phyloP scores from a whole-genome alignment of 1,284 basidiomycete genomes.

The Heterobasidion occidentale region DNA sequence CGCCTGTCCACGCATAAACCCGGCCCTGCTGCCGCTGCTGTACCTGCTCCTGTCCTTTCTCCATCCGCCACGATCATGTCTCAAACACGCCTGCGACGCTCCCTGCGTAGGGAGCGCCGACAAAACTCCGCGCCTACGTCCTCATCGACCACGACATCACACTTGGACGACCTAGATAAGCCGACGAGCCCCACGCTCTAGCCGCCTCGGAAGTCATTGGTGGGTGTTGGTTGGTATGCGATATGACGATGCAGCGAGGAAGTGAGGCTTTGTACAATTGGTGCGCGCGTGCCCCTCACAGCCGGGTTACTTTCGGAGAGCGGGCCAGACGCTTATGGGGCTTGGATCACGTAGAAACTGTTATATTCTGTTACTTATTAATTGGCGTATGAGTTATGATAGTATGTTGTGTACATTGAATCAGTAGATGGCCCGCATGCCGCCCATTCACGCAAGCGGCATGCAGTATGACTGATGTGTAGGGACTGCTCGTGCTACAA shows the following conservation, averaged over 20 bases:
- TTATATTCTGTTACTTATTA: neutral
- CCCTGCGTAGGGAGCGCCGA: slow-evolving; percentile 3
- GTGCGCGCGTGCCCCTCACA: too few species aligned
- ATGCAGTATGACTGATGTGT: neutral
- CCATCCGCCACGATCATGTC: neutral
- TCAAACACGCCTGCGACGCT: slow-evolving; percentile 6
- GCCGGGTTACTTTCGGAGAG: too few species aligned
- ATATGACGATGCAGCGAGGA: too few species aligned
- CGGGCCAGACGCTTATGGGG: too few species aligned
- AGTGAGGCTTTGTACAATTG: too few species aligned
- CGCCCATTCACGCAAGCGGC: neutral
- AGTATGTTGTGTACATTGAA: neutral
- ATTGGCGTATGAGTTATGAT: neutral
- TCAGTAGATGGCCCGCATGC: neutral
- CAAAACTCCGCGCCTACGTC: slow-evolving; percentile 10
- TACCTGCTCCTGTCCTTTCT: neutral
- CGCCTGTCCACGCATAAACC: neutral
- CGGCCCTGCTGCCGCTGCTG: neutral
- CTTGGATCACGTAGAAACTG: neutral
- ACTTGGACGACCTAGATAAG: neutral
- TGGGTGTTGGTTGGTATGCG: too few species aligned
- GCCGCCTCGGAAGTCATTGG: too few species aligned
- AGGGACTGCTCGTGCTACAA: neutral
- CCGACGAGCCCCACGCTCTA: neutral
- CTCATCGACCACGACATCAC: slow-evolving; percentile 5